Conservation (phyloP, 1,284 basidiomycete genomes). For the Takashimella koratensis region DNA sequence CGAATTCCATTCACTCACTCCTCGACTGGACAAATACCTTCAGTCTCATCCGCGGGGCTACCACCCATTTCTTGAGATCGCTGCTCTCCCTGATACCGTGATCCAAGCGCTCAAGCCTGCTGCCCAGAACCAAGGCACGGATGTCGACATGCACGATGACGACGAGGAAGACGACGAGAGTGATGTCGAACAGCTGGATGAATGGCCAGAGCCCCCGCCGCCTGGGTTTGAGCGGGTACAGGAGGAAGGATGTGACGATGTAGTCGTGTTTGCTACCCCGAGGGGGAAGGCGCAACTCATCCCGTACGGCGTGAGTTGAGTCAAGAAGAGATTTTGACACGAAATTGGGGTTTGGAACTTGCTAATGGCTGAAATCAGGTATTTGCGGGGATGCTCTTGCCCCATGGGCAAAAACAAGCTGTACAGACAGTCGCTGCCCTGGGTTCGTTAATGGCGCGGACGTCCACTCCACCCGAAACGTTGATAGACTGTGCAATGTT, state of each 20-base stretch:
- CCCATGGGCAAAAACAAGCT: neutral
- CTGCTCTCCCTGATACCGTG: neutral
- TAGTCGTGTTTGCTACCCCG: constrained; percentile 26
- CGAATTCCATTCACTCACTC: constrained; percentile 65
- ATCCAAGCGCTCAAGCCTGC: neutral
- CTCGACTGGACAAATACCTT: constrained; percentile 61
- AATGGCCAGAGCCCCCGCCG: constrained; percentile 35
- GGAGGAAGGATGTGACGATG: constrained; percentile 15
- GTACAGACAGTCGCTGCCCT: constrained; percentile 11
- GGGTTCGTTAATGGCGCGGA: constrained; percentile 8
- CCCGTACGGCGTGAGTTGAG: constrained; percentile 6
- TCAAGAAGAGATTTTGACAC: no score
- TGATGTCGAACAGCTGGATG: constrained; percentile 12
- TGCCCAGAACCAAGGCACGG: neutral
- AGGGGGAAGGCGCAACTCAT: constrained; percentile 2
- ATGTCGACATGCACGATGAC: constrained; percentile 6
- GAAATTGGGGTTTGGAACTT: no score
- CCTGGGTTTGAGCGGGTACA: constrained; percentile 35
- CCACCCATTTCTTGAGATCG: constrained; percentile 33
- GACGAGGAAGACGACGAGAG: constrained; percentile 14
- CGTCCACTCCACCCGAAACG: neutral
- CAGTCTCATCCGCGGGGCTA: constrained; percentile 54
- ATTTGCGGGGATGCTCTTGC: constrained; percentile 2
- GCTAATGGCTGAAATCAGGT: no score
- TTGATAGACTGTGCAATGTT: neutral